Evolutionary conservation across 2,329 filamentous ascomycete genomes (phyloP), one percentile per base, ranked within the genome.

Genomic region (Exophiala dermatitidis): DNA sequence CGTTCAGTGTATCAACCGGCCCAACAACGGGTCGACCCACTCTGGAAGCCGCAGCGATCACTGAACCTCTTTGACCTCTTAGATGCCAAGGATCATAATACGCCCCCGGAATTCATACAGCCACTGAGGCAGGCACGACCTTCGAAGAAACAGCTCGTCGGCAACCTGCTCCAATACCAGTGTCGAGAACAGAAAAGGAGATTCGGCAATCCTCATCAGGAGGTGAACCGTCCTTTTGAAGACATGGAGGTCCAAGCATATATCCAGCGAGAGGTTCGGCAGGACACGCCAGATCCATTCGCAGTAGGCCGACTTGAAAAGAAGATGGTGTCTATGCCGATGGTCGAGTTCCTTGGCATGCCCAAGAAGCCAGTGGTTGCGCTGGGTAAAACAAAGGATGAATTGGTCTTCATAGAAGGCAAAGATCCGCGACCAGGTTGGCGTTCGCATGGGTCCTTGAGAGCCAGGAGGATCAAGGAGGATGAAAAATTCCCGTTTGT

Each of bases 331-430:
- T 51, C 41, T 5, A 59, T 58, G 56, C 55, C 30, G 1, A 58
- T 60, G 30, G 8, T 42, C 31, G 55, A 63, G 30, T 61, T 62
- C 41, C 47, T 61, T 3, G 60, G 57, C 2, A 31, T 54, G 32
- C 53, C 53, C 7, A 40, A 50, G 10, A 29, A 54, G 37, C 48
- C 52, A 12, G 50, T 57, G 33, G 47, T 60, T 34, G 54, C 50
- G 31, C 28, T 44, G 26, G 41, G 41, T 9, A 50, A 38, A 7
- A 43, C 46, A 3, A 50, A 52, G 29, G 53, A 52, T 28, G 50
- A 57, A 31, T 45, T 63, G 29, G 59, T 48, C 5, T 61, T 56
- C 49, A 30, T 46, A 19, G 61, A 63, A 19, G 51, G 31, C 48
- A 51, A 51, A 29, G 33, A 41, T 9, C 19, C 31, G 31, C 41